Evolutionary conservation across 108 stramenopile species (phyloP).

Genomic region (Fragilariopsis cylindrus): DNA sequence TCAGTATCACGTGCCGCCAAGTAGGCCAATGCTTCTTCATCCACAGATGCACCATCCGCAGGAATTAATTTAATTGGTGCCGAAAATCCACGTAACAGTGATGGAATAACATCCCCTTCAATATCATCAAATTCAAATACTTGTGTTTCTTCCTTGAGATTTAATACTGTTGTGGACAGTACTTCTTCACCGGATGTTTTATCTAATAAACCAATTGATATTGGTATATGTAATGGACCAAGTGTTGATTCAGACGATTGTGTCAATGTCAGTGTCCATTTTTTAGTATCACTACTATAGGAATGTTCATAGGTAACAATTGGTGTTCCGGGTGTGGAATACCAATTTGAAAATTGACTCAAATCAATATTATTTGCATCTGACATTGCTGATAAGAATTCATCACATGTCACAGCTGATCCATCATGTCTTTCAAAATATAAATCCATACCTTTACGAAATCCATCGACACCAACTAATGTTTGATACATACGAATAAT

Average conservation of each 20-base stretch:
- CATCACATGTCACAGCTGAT: conserved; percentile 95
- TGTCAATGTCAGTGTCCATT: conserved; percentile 55
- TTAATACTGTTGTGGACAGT: conserved; percentile 73
- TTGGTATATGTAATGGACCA: conserved; percentile 91
- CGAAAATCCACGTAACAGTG: conserved; percentile 89
- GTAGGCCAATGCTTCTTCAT: conserved; percentile 70
- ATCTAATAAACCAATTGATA: conserved; percentile 90
- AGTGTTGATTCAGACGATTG: conserved; percentile 51
- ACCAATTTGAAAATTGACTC: conserved; percentile 86
- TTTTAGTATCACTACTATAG: conserved; percentile 54
- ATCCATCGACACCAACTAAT: conserved; percentile 86
- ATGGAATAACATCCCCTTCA: conserved; percentile 81
- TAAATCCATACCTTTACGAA: conserved; percentile 96
- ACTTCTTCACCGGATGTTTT: conserved; percentile 80
- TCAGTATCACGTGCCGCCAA: conserved; percentile 89
- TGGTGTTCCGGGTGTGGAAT: conserved; percentile 87
- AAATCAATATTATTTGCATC: conserved; percentile 92
- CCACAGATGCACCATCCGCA: conserved; percentile 42
- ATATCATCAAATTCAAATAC: conserved; percentile 81
- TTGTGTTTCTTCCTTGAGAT: conserved; percentile 81
- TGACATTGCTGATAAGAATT: conserved; percentile 94
- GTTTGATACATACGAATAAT: conserved; percentile 97
- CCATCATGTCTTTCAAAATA: conserved; percentile 97
- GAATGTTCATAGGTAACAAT: conserved; percentile 61
- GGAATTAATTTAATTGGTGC: conserved; percentile 92